phyloP scores from a whole-genome alignment of 2,329 filamentous ascomycete genomes.

The Fusarium paranaense region DNA sequence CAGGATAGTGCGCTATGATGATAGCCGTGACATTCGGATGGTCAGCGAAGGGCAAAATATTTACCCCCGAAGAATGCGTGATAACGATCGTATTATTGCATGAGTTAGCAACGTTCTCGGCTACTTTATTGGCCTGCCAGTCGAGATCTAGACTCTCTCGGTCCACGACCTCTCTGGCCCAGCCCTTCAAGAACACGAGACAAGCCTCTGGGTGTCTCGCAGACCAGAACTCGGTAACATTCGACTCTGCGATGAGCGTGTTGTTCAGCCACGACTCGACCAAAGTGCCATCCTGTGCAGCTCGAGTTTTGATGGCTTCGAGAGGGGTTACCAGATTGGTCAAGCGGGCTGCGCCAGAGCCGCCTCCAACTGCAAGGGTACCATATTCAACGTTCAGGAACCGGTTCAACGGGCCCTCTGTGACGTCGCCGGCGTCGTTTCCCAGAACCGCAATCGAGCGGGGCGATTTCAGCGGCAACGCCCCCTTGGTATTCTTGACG shows the following conservation, averaged over 20 bases:
- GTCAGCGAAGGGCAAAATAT: neutral
- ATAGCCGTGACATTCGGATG: neutral
- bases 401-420: slow-evolving; percentile 49
- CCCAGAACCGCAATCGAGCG: neutral
- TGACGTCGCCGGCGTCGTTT: neutral
- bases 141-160: neutral
- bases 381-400: neutral
- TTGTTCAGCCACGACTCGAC: neutral
- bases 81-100: neutral
- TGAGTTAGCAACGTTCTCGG: neutral
- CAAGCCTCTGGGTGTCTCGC: slow-evolving; percentile 4
- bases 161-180: slow-evolving; percentile 2
- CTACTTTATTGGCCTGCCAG: neutral
- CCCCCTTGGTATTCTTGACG: neutral
- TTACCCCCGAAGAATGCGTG: neutral
- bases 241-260: neutral
- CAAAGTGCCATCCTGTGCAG: neutral
- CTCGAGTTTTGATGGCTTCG: neutral
- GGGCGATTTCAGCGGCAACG: neutral
- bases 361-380: neutral
- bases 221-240: neutral
- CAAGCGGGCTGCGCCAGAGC: neutral
- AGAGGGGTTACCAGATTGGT: neutral
- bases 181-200: slow-evolving; percentile 10
- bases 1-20: neutral